Evolutionary conservation across 768 basidiomycete species (phyloP).

Genomic region (Kwoniella bestiolae): DNA sequence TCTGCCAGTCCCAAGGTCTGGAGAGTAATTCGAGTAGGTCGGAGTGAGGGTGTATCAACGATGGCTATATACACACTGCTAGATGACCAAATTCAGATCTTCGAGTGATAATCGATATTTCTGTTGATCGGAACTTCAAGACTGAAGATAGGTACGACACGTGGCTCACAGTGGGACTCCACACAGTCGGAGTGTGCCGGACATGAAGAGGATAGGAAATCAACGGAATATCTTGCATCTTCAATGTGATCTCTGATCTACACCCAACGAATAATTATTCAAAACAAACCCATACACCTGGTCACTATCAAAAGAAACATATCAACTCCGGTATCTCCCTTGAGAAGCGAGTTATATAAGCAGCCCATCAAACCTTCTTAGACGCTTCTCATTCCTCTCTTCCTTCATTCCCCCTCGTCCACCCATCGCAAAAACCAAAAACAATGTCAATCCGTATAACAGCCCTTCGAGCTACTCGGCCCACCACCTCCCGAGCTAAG

Average conservation of each 20-base stretch:
- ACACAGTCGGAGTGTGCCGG: slow-evolving; percentile 8
- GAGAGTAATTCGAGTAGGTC: too few relatives aligned
- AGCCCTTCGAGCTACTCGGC: slow-evolving; percentile 4
- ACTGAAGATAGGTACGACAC: not conserved
- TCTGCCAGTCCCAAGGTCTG: too few relatives aligned
- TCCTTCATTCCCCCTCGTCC: slow-evolving; percentile 1
- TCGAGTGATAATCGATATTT: not conserved
- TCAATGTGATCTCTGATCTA: not conserved
- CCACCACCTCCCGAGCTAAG: not conserved
- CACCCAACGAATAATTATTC: not conserved
- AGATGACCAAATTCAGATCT: not conserved
- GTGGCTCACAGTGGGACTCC: not conserved
- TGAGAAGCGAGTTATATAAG: not conserved
- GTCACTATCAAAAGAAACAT: not conserved
- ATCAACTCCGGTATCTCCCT: not conserved
- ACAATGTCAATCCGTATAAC: slow-evolving; percentile 19
- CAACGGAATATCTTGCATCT: not conserved
- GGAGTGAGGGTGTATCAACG: not conserved
- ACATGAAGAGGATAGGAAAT: not conserved
- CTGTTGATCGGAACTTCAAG: not conserved
- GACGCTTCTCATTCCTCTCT: not conserved
- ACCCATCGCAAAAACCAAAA: not conserved
- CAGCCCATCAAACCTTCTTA: not conserved
- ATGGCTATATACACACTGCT: not conserved
- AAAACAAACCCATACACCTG: not conserved